Conservation (phyloP, 2,329 filamentous ascomycete species). For the Cryphonectria japonica region DNA sequence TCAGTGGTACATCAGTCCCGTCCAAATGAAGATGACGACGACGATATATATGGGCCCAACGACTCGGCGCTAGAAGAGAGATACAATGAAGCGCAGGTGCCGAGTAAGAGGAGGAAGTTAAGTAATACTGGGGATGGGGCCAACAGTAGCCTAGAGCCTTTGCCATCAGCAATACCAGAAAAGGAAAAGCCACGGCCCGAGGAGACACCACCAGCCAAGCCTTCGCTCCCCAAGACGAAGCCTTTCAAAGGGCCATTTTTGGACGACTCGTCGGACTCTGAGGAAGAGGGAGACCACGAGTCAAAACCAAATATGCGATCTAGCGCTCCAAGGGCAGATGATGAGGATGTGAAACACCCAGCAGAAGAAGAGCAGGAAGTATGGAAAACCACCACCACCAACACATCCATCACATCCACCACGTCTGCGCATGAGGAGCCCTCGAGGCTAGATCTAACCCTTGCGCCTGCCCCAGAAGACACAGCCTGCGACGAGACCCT, state of each 20-base stretch:
- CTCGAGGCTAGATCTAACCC: slow-evolving; percentile 27
- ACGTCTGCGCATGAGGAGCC: slow-evolving; percentile 18
- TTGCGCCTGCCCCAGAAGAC: slow-evolving; percentile 21
- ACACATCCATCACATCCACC: neutral
- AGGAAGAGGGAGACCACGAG: slow-evolving; percentile 44
- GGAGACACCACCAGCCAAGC: slow-evolving; percentile 7
- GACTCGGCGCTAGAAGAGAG: slow-evolving; percentile 33
- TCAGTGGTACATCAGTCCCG: slow-evolving; percentile 18
- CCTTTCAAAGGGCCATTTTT: slow-evolving; percentile 64
- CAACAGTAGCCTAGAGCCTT: slow-evolving; percentile 13
- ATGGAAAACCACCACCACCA: slow-evolving; percentile 21
- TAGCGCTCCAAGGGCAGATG: neutral
- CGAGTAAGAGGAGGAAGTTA: slow-evolving; percentile 49
- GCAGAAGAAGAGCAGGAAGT: slow-evolving; percentile 23
- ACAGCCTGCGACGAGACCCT: slow-evolving; percentile 11
- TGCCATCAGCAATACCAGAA: slow-evolving; percentile 28
- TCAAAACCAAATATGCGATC: neutral
- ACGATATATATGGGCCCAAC: slow-evolving; percentile 32
- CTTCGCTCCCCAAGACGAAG: slow-evolving; percentile 38
- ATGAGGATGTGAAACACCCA: neutral
- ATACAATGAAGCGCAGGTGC: slow-evolving; percentile 44
- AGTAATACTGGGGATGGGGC: slow-evolving; percentile 34
- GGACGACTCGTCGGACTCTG: slow-evolving; percentile 71
- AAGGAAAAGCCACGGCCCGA: slow-evolving; percentile 15
- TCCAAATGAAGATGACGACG: slow-evolving; percentile 30